Conservation (phyloP, 768 basidiomycete species). For the Pleurotus giganteus region DNA sequence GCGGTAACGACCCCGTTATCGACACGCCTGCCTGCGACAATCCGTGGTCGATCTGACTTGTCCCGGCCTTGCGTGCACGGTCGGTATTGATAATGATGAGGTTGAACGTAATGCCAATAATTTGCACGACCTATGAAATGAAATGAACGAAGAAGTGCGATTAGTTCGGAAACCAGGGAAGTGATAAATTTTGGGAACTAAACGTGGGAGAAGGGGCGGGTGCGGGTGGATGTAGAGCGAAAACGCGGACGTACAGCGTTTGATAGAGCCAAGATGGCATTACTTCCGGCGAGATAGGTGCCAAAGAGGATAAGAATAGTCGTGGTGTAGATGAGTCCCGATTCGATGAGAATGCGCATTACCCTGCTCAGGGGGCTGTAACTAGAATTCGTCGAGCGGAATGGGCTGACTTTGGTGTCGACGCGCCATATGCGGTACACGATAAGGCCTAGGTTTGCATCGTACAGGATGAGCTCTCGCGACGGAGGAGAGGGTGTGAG, state of each 20-base stretch:
- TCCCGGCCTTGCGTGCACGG: conserved; percentile 15
- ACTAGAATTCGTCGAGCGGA: conserved; percentile 14
- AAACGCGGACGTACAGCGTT: conserved; percentile 28
- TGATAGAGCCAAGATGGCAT: conserved; percentile 35
- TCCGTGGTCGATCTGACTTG: not conserved
- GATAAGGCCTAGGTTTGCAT: conserved; percentile 35
- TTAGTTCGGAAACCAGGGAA: not conserved
- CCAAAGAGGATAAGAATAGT: conserved; percentile 33
- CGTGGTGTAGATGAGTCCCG: conserved; percentile 36
- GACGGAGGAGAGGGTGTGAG: not conserved
- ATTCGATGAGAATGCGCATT: conserved; percentile 34
- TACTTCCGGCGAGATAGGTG: conserved; percentile 32
- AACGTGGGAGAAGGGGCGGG: not conserved
- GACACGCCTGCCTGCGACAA: not conserved
- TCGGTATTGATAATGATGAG: conserved; percentile 28
- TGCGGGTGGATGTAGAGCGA: not conserved
- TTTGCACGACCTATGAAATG: conserved; percentile 34
- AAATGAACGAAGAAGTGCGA: not conserved
- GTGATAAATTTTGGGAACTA: not conserved
- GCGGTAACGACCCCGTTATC: conserved; percentile 15
- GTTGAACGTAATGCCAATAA: conserved; percentile 37
- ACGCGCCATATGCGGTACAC: conserved; percentile 35
- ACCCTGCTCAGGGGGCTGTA: conserved; percentile 25
- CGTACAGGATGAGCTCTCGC: not conserved
- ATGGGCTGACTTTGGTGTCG: conserved; percentile 22